These are phyloP conservation scores for Anethum foeniculum DNA, from an alignment of 140 eudicot genomes.

Conservation along the genomic window DNA sequence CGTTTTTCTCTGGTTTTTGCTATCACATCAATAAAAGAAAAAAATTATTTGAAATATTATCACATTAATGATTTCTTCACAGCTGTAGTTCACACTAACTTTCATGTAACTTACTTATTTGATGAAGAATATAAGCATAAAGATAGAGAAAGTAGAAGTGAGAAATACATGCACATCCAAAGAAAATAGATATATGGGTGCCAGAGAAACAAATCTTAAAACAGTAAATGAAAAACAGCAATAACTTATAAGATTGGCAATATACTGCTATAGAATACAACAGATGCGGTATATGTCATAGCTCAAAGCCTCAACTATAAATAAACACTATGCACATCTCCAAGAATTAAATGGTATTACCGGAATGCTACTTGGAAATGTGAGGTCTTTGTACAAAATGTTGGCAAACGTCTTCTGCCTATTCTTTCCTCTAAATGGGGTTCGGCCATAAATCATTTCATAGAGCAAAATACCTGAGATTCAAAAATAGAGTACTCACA, in stretches of 20 bases:
- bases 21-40: not conserved
- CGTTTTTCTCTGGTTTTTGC: not conserved
- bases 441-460: constrained; percentile 95
- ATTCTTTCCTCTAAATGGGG: constrained; percentile 94
- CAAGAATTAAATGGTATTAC: constrained; percentile 29
- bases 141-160: not conserved
- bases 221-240: not conserved
- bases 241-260: not conserved
- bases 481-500: not conserved
- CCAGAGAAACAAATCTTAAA: not conserved
- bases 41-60: not conserved
- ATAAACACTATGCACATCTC: not conserved
- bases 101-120: not conserved
- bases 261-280: not conserved
- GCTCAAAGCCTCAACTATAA: not conserved
- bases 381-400: constrained; percentile 87
- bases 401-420: constrained; percentile 96
- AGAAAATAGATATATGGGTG: not conserved
- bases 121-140: not conserved
- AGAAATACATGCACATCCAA: not conserved
- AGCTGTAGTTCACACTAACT: not conserved
- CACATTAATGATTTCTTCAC: not conserved
- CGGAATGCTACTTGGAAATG: constrained; percentile 97
- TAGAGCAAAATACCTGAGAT: constrained; percentile 67
- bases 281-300: not conserved